Percentiles rank a stretch among this genome's conserved stretches.
phyloP scores from a whole-genome alignment of 306 rosid species.

The Begonia loranthoides region DNA sequence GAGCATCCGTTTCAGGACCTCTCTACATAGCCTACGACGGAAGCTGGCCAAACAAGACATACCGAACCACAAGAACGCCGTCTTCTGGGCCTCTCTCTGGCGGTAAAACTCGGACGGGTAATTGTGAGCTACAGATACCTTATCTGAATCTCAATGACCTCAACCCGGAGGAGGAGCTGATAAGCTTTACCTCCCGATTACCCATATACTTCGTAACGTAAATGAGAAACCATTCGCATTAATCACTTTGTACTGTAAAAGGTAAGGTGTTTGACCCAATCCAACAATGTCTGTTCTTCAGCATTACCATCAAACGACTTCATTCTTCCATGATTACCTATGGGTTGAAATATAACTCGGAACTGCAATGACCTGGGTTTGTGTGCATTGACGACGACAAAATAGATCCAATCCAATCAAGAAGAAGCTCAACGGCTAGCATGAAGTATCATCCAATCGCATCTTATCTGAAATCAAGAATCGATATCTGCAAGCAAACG shows the following conservation, averaged over 20 bases:
- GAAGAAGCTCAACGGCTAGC: no score
- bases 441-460: no score
- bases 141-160: conserved; percentile 72
- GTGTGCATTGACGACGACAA: no score
- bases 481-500: no score
- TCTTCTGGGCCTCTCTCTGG: conserved; percentile 49
- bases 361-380: no score
- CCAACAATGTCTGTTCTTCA: no score
- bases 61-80: conserved; percentile 32
- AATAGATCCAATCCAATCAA: no score
- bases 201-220: conserved; percentile 67
- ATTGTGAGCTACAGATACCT: conserved; percentile 19
- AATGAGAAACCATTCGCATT: neutral
- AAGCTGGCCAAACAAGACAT: conserved; percentile 45
- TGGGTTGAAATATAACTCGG: no score
- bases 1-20: conserved; percentile 62
- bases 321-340: no score
- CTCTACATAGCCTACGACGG: conserved; percentile 59
- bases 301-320: no score
- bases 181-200: conserved; percentile 51
- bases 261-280: no score
- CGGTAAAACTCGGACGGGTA: conserved; percentile 24
- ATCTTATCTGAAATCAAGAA: no score
- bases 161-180: conserved; percentile 50
- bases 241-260: neutral